Percentiles rank a stretch among this genome's conserved stretches.
Evolutionary conservation across 2,329 filamentous ascomycete species (phyloP).

Genomic region (Scytalidium lignicola): DNA sequence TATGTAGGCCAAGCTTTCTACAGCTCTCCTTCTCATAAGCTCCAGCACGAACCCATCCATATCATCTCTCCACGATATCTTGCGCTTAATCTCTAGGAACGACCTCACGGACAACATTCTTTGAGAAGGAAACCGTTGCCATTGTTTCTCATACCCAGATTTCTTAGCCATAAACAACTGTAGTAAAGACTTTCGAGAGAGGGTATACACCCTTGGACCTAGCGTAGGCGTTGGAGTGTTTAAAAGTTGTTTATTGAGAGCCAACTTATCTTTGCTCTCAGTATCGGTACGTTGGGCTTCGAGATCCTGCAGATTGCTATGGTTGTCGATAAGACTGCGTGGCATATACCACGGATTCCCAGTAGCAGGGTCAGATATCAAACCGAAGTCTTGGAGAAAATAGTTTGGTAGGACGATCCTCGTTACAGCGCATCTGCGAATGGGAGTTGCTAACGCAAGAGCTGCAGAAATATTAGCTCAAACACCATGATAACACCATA

Average conservation of each 20-base stretch:
- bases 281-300: neutral
- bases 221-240: constrained; percentile 8
- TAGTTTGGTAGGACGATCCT: constrained; percentile 46
- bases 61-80: constrained; percentile 41
- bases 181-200: constrained; percentile 2
- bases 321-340: constrained; percentile 27
- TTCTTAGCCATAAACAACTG: neutral
- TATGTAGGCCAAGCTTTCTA: constrained; percentile 40
- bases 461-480: constrained; percentile 37
- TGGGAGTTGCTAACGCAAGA: constrained; percentile 53
- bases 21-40: constrained; percentile 42
- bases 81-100: neutral
- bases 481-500: neutral
- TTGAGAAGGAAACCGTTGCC: constrained; percentile 1
- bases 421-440: constrained; percentile 52
- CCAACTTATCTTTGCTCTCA: neutral
- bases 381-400: constrained; percentile 58
- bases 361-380: constrained; percentile 50
- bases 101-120: neutral
- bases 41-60: constrained; percentile 51
- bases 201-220: constrained; percentile 7
- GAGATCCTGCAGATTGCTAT: neutral
- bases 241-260: constrained; percentile 1
- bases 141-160: neutral
- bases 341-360: constrained; percentile 52